phyloP scores from a whole-genome alignment of 2,329 filamentous ascomycete genomes.

The Aspergillus sp. region DNA sequence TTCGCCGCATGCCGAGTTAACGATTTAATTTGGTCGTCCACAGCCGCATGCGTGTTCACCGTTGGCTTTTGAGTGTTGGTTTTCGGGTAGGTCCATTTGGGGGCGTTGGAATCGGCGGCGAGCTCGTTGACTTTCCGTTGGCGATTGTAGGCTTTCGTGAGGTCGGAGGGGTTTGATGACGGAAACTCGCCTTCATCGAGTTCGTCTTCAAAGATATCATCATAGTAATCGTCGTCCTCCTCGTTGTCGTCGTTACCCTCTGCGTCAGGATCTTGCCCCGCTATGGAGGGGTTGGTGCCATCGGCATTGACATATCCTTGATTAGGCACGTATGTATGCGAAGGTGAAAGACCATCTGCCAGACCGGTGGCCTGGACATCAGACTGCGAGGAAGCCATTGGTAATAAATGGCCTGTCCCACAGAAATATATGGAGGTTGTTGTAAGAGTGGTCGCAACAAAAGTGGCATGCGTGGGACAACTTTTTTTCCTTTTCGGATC shows the following conservation, averaged over 20 bases:
- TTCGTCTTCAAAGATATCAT: slow-evolving; percentile 58
- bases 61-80: slow-evolving; percentile 76
- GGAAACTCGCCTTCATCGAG: slow-evolving; percentile 56
- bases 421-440: background rate
- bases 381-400: slow-evolving; percentile 26
- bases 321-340: slow-evolving; percentile 50
- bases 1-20: slow-evolving; percentile 82
- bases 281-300: slow-evolving; percentile 30
- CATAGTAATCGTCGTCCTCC: slow-evolving; percentile 62
- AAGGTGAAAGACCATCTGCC: slow-evolving; percentile 47
- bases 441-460: slow-evolving; percentile 14
- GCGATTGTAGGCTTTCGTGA: slow-evolving; percentile 86
- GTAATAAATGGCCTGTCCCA: background rate
- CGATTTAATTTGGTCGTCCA: slow-evolving; percentile 86
- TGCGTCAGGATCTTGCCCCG: slow-evolving; percentile 31
- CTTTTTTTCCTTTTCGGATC: slow-evolving; percentile 8
- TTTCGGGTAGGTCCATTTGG: slow-evolving; percentile 62
- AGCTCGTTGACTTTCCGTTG: slow-evolving; percentile 67
- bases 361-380: slow-evolving; percentile 25
- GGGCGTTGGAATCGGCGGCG: slow-evolving; percentile 44
- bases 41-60: slow-evolving; percentile 73
- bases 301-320: slow-evolving; percentile 47
- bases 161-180: slow-evolving; percentile 61
- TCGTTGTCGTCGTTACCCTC: slow-evolving; percentile 48
- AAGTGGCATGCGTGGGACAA: slow-evolving; percentile 4